A percentile compares a stretch with the other conserved stretches of the same genome.
phyloP scores from a whole-genome alignment of 805 yeast genomes.

The Kluyveromyces dobzhanskii region DNA sequence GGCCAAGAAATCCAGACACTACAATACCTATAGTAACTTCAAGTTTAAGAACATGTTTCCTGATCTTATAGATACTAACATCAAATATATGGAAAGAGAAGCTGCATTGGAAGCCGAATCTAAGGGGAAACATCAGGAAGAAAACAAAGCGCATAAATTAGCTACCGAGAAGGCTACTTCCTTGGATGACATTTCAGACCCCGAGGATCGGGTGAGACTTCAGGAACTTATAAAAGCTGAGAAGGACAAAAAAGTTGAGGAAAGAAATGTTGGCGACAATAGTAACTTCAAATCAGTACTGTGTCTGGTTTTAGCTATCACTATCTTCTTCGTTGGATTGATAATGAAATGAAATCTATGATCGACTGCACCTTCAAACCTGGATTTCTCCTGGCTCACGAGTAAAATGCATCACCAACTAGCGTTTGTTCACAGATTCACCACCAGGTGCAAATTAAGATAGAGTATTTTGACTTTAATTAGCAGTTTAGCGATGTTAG shows the following conservation, averaged over 20 bases:
- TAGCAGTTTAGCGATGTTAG: no score
- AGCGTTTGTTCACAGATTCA: no score
- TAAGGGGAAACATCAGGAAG: constrained; percentile 16
- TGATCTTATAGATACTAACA: constrained; percentile 40
- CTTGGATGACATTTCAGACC: constrained; percentile 41
- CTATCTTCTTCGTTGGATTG: constrained; percentile 25
- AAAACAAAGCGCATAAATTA: constrained; percentile 16
- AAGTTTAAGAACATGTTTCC: constrained; percentile 61
- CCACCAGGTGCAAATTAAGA: no score
- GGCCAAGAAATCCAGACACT: constrained; percentile 53
- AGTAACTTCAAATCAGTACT: constrained; percentile 11
- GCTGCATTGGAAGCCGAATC: constrained; percentile 8
- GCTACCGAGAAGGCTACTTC: constrained; percentile 27
- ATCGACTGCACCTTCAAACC: no score
- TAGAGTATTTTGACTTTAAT: no score
- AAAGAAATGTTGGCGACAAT: constrained; percentile 5
- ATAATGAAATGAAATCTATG: constrained; percentile 25
- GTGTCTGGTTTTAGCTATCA: constrained; percentile 30
- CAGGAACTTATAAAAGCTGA: constrained; percentile 18
- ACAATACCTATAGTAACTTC: constrained; percentile 48
- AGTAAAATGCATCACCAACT: no score
- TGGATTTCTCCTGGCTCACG: no score
- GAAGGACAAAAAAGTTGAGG: constrained; percentile 6
- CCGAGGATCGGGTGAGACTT: constrained; percentile 63
- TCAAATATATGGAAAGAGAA: constrained; percentile 20